These are phyloP conservation scores for Lolium multiflorum DNA, from an alignment of 176 grass and related monocot species.

Conservation along the genomic window DNA sequence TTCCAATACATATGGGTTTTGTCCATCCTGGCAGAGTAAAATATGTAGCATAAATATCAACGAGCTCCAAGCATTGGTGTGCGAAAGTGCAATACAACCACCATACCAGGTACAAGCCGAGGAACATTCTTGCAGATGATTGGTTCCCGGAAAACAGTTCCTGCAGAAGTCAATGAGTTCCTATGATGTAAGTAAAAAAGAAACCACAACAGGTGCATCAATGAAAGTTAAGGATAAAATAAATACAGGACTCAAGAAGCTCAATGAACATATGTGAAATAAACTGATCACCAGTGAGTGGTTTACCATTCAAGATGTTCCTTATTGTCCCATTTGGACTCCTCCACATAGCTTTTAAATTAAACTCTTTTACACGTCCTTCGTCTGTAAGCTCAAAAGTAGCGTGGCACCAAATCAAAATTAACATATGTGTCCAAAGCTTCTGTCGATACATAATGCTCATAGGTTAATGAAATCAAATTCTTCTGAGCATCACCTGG, in stretches of 20 bases:
- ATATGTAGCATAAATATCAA: conserved; percentile 26
- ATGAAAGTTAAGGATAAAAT: conserved; percentile 31
- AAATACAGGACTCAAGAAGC: neutral
- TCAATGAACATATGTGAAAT: conserved; percentile 37
- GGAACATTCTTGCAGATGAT: conserved; percentile 85
- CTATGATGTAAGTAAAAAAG: conserved; percentile 13
- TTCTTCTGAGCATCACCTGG: conserved; percentile 57
- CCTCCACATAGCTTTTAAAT: conserved; percentile 79
- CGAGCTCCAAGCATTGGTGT: conserved; percentile 5
- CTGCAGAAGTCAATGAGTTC: conserved; percentile 39
- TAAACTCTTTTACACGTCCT: conserved; percentile 77
- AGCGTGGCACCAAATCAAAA: neutral
- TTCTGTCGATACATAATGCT: neutral
- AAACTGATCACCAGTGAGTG: neutral
- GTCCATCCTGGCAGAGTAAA: conserved; percentile 57
- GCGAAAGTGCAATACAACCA: neutral
- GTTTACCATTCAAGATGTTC: conserved; percentile 80
- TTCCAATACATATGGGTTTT: conserved; percentile 84
- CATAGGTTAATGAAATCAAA: neutral
- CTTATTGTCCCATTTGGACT: conserved; percentile 86
- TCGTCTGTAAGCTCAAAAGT: conserved; percentile 66
- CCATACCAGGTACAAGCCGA: conserved; percentile 70
- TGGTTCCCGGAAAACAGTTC: conserved; percentile 85
- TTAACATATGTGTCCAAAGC: neutral
- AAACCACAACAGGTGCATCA: conserved; percentile 5